Percentiles rank a stretch among this genome's conserved stretches.
These are phyloP conservation scores for Sordariomycetes sp. DNA, from an alignment of 2,329 filamentous ascomycete genomes.

Conservation along the genomic window DNA sequence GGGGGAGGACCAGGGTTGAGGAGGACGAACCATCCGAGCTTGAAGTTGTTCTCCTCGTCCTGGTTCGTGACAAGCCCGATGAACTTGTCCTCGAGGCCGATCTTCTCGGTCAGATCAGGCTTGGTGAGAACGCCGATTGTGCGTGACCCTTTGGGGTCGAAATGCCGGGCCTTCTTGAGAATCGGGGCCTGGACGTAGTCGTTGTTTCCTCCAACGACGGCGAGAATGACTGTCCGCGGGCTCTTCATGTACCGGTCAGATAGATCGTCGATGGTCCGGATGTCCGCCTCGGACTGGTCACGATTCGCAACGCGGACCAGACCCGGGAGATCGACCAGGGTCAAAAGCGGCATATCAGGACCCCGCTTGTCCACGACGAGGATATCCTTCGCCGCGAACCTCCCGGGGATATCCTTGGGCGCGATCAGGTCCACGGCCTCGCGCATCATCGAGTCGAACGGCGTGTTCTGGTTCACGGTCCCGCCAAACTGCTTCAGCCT, in stretches of 20 bases:
- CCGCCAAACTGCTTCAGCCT: slow-evolving; percentile 36
- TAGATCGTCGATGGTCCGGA: slow-evolving; percentile 38
- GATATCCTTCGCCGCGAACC: slow-evolving; percentile 40
- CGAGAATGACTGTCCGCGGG: slow-evolving; percentile 42
- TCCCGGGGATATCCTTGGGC: slow-evolving; percentile 35
- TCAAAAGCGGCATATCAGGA: slow-evolving; percentile 47
- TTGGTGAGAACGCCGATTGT: slow-evolving; percentile 43
- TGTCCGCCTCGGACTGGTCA: slow-evolving; percentile 41
- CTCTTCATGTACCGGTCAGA: slow-evolving; percentile 46
- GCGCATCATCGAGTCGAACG: slow-evolving; percentile 40
- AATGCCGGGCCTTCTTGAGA: slow-evolving; percentile 36
- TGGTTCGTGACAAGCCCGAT: slow-evolving; percentile 40
- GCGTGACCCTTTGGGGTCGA: slow-evolving; percentile 35
- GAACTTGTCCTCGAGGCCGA: slow-evolving; percentile 42
- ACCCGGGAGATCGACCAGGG: slow-evolving; percentile 51
- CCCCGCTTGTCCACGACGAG: slow-evolving; percentile 49
- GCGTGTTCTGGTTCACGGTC: slow-evolving; percentile 28
- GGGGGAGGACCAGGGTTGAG: slow-evolving; percentile 34
- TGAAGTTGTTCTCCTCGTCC: slow-evolving; percentile 37
- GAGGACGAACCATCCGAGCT: slow-evolving; percentile 40
- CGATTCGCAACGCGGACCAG: slow-evolving; percentile 42
- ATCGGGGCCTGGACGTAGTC: slow-evolving; percentile 43
- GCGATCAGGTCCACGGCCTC: slow-evolving; percentile 39
- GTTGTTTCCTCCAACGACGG: slow-evolving; percentile 43
- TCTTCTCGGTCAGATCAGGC: slow-evolving; percentile 40